Evolutionary conservation across 495 filamentous ascomycete species (phyloP).

Genomic region (Penicillium cataractarum): DNA sequence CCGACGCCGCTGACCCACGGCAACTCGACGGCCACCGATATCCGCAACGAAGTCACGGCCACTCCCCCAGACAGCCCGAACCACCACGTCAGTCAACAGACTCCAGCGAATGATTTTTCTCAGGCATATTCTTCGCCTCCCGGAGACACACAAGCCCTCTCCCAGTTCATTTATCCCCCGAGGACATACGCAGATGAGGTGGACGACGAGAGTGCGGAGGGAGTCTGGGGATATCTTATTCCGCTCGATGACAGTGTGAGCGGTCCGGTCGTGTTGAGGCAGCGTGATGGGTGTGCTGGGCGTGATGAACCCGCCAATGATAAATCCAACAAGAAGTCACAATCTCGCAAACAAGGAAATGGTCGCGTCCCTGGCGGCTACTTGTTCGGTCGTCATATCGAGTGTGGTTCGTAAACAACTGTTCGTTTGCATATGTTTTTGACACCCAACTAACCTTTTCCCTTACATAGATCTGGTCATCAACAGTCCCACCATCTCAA

Average conservation of each 20-base stretch:
- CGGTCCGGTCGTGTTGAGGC: constrained; percentile 73
- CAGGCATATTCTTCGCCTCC: constrained; percentile 72
- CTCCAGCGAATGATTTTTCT: constrained; percentile 58
- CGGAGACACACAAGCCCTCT: constrained; percentile 66
- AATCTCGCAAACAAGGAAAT: constrained; percentile 29
- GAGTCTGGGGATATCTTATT: constrained; percentile 94
- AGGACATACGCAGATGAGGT: constrained; percentile 78
- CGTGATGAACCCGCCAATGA: constrained; percentile 46
- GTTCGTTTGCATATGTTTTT: neutral
- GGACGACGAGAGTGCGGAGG: constrained; percentile 77
- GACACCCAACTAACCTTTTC: constrained; percentile 18
- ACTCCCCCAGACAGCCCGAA: constrained; percentile 66
- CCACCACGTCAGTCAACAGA: constrained; percentile 56
- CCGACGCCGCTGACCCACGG: constrained; percentile 81
- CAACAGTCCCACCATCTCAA: constrained; percentile 84
- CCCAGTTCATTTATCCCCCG: constrained; percentile 79
- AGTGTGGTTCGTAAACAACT: constrained; percentile 72
- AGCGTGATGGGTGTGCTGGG: constrained; percentile 64
- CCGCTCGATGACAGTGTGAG: constrained; percentile 72
- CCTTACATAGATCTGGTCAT: constrained; percentile 69
- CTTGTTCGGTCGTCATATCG: constrained; percentile 87
- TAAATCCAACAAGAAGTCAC: constrained; percentile 39
- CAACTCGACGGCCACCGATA: constrained; percentile 62
- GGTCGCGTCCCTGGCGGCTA: constrained; percentile 78
- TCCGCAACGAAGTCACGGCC: constrained; percentile 70